Evolutionary conservation across 1,284 basidiomycete genomes (phyloP), one percentile per base, ranked within the genome.

Genomic region (Moniliophthora roreri): DNA sequence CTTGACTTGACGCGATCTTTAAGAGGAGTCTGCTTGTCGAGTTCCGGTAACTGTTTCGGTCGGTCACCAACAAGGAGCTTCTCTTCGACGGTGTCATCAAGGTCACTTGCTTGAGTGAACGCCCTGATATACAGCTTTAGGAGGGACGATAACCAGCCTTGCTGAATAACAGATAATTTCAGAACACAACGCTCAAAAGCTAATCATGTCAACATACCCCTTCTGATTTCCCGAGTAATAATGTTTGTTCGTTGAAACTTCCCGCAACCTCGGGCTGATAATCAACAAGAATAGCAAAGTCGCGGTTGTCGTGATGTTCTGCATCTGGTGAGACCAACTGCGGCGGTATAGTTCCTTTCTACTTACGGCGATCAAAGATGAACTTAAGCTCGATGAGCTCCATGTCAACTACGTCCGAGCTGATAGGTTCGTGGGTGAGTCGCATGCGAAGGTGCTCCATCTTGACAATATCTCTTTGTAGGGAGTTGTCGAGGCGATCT

Each of bases 361-460:
- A 32, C 84, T 52, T 63, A 91, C 89, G 72, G 50, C 89, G 82
- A 63, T 90, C 85, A 63, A 91, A 89, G 63, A 89, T 84, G 64
- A 91, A 90, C 66, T 91, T 90, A 52, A 92, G 72, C 61, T 91
- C 89, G 55, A 91, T 87, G 47, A 91, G 76, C 64, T 92, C 89
- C 79, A 87, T 82, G 58, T 91, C 85, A 52, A 89, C 76, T 39
- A 89, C 69, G 56, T 91, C 87, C 3, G 80, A 75, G 44, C 74
- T 79, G 47, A 90, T 75, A 13, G 76, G 71, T 63, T 92, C 91
- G 55, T 91, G 87, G 0, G 84, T 73, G n/a, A 92, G 70, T 35
- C 87, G 81, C 85, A 93, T 91, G 50, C 90, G 81, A 40, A 91
- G 79, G 63, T 91, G 84, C 63, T 94, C 91, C 60, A 93, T 72